phyloP scores from a whole-genome alignment of 2,329 filamentous ascomycete genomes.

The Trichoderma sp. region DNA sequence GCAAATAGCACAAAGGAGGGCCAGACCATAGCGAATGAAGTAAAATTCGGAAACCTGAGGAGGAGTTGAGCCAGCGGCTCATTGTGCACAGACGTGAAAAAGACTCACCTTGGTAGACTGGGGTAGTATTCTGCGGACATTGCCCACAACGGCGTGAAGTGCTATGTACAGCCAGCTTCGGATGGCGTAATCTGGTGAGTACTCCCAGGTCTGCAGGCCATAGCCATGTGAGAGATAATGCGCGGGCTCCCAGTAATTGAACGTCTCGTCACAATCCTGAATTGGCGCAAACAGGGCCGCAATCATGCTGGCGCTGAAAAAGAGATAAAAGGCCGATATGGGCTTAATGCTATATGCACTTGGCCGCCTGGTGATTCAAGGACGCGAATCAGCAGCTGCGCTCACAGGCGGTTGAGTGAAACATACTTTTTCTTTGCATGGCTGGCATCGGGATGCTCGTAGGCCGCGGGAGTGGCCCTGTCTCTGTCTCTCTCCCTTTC shows the following conservation, averaged over 20 bases:
- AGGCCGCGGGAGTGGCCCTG: slow-evolving; percentile 31
- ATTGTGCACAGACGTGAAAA: not conserved
- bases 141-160: slow-evolving; percentile 73
- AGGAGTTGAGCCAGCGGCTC: not conserved
- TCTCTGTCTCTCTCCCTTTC: not conserved
- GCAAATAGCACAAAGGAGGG: slow-evolving; percentile 72
- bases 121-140: slow-evolving; percentile 62
- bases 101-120: slow-evolving; percentile 55
- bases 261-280: slow-evolving; percentile 97
- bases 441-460: slow-evolving; percentile 48
- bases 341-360: slow-evolving; percentile 65
- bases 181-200: slow-evolving; percentile 91
- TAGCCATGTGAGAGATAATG: slow-evolving; percentile 93
- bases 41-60: slow-evolving; percentile 74
- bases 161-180: slow-evolving; percentile 90
- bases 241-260: slow-evolving; percentile 98
- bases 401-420: not conserved
- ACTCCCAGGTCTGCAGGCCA: slow-evolving; percentile 97
- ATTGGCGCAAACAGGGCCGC: slow-evolving; percentile 85
- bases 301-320: slow-evolving; percentile 68
- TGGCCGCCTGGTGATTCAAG: slow-evolving; percentile 38
- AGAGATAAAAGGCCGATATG: slow-evolving; percentile 76
- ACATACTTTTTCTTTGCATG: slow-evolving; percentile 54
- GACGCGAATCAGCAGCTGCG: slow-evolving; percentile 4
- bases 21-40: slow-evolving; percentile 73